Evolutionary conservation across 2,329 filamentous ascomycete genomes (phyloP).

Genomic region (Fusarium haematococcum): DNA sequence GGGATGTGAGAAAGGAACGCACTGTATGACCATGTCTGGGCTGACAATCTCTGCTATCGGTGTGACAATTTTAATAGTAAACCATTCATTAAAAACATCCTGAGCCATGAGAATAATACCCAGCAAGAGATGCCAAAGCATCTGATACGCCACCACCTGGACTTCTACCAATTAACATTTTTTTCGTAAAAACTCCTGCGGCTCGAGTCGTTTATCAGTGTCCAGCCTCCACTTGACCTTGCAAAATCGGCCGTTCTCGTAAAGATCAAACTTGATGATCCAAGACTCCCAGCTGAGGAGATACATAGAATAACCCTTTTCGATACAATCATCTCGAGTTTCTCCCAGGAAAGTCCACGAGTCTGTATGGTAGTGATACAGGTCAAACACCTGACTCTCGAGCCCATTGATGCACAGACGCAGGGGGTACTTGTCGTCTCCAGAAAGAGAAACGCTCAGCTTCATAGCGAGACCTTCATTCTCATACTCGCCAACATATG

Average conservation of each 20-base stretch:
- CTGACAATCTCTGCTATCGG: too few species aligned
- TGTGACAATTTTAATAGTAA: too few species aligned
- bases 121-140: too few species aligned
- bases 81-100: too few species aligned
- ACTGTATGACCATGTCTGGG: not conserved
- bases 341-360: not conserved
- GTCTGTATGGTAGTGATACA: constrained; percentile 2
- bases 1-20: not conserved
- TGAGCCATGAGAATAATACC: too few species aligned
- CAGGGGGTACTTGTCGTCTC: not conserved
- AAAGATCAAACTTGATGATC: constrained; percentile 2
- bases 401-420: not conserved
- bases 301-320: not conserved
- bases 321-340: constrained; percentile 4
- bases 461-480: not conserved
- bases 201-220: not conserved
- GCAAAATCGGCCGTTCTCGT: not conserved
- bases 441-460: rapidly evolving
- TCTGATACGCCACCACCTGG: too few species aligned
- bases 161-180: not conserved
- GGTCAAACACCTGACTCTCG: not conserved
- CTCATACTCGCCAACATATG: not conserved
- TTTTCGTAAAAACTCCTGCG: not conserved
- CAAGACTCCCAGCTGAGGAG: not conserved
- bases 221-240: not conserved